A percentile compares a stretch with the other conserved stretches of the same genome.
phyloP scores from a whole-genome alignment of 345 rosid genomes.

The Diplotaxis tenuifolia region DNA sequence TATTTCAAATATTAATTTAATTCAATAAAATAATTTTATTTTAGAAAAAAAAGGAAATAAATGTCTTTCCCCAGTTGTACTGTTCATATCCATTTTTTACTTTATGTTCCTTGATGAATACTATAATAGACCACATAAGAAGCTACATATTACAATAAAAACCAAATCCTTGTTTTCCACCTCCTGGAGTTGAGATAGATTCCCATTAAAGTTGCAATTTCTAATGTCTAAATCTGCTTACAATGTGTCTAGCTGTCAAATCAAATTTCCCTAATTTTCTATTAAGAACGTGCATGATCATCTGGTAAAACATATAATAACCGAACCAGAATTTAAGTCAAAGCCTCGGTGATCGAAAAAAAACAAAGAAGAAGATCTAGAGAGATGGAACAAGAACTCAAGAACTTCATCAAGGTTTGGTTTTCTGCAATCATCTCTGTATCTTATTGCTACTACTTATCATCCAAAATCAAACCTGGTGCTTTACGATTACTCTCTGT shows the following conservation, averaged over 20 bases:
- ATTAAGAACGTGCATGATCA: too few species aligned
- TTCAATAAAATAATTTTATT: not conserved
- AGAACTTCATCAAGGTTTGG: constrained; percentile 28
- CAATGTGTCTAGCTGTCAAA: too few species aligned
- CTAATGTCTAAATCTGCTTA: too few species aligned
- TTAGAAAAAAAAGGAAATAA: not conserved
- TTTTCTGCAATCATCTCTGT: constrained; percentile 25
- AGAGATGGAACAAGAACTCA: constrained; percentile 36
- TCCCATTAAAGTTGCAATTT: not conserved
- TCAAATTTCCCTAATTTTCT: too few species aligned
- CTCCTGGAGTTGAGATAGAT: not conserved
- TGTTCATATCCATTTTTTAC: not conserved
- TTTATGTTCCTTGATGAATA: not conserved
- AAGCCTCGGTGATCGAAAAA: not conserved
- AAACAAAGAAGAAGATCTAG: not conserved
- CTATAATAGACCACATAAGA: not conserved
- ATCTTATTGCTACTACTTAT: constrained; percentile 35
- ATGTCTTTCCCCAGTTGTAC: not conserved
- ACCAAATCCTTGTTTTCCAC: not conserved
- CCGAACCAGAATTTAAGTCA: not conserved
- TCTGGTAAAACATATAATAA: too few species aligned
- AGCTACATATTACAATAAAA: not conserved
- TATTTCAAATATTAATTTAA: not conserved
- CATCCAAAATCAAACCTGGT: not conserved
- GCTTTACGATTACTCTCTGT: constrained; percentile 29